Evolutionary conservation across 1,139 yeast species (phyloP), one percentile per base, ranked within the genome.

Genomic region (Blastobotrys proliferans): DNA sequence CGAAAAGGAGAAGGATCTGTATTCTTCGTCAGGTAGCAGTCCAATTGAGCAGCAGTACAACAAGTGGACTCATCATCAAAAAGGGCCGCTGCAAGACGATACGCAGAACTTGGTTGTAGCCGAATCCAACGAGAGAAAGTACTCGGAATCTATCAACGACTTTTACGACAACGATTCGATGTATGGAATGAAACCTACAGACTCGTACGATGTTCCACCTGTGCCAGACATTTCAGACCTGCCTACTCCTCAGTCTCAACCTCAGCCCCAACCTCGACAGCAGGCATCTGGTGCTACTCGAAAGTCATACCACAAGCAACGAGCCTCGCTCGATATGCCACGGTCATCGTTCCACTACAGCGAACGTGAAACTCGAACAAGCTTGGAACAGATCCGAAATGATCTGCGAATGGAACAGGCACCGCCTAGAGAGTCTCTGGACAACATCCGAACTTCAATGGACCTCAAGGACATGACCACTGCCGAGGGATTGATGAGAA

Each of bases 401-500:
- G 40, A 47, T 13, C 42, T 53, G 34, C 47, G 60, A n/a, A 55
- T 54, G 53, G 61, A 57, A 38, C 61, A 57, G 43, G 45, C 46
- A 4, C 51, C 52, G 17, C 57, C 57, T 2, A 47, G 60, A 5
- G 45, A 50, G 34, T 53, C 58, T 1, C 33, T 54, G 33, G 62
- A 58, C 9, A 50, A 49, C 16, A 47, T 58, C 14, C 49, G 62
- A 21, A 51, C 58, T n/a, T 52, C 58, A n/a, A 51, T 55, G 55
- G 62, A 58, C 21, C 31, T 56, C 8, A 43, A 47, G 10, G 62
- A 57, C 31, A 36, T 57, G 21, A 57, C 61, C 6, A 56, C 61
- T 2, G 62, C 62, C 4, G 59, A 56, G 28, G 54, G 55, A 17
- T 41, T 57, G 35, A 52, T 55, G 55, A 43, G 50, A 20, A 53